These are phyloP conservation scores for Hirsutella thompsonii DNA, from an alignment of 2,329 filamentous ascomycete species.

Conservation along the genomic window DNA sequence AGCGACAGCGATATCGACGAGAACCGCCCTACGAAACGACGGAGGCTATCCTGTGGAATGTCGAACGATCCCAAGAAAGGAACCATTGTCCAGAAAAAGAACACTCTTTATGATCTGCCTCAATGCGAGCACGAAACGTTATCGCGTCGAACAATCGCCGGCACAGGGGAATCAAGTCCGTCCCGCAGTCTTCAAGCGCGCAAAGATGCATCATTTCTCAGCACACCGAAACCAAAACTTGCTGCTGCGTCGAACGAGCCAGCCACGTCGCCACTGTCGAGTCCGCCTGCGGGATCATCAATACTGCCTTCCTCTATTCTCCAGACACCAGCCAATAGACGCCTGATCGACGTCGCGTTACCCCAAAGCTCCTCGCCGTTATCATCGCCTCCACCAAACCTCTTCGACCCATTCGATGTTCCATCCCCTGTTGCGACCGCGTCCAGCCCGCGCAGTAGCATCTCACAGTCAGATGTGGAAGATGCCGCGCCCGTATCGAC, in stretches of 20 bases:
- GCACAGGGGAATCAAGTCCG: background rate
- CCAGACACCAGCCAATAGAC: slow-evolving; percentile 9
- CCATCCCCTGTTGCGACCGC: background rate
- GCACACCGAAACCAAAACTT: slow-evolving; percentile 6
- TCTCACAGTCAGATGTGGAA: slow-evolving; percentile 30
- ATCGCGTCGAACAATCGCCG: background rate
- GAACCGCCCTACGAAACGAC: slow-evolving; percentile 18
- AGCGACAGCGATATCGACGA: slow-evolving; percentile 7
- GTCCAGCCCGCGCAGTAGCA: slow-evolving; percentile 20
- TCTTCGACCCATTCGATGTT: slow-evolving; percentile 26
- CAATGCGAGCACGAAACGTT: background rate
- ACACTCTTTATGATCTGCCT: background rate
- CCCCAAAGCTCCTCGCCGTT: slow-evolving; percentile 37
- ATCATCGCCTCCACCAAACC: slow-evolving; percentile 39
- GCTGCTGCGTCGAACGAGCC: slow-evolving; percentile 1
- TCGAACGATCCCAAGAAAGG: slow-evolving; percentile 5
- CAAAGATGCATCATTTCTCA: background rate
- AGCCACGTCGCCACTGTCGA: slow-evolving; percentile 23
- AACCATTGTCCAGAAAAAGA: slow-evolving; percentile 10
- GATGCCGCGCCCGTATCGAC: slow-evolving; percentile 28
- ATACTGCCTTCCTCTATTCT: slow-evolving; percentile 13
- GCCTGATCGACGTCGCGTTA: slow-evolving; percentile 10
- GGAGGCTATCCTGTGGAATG: slow-evolving; percentile 15
- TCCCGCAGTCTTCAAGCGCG: background rate
- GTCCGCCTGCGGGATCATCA: slow-evolving; percentile 20